These are phyloP conservation scores for Hyaloscypha variabilis DNA, from an alignment of 495 filamentous ascomycete genomes.

Conservation along the genomic window DNA sequence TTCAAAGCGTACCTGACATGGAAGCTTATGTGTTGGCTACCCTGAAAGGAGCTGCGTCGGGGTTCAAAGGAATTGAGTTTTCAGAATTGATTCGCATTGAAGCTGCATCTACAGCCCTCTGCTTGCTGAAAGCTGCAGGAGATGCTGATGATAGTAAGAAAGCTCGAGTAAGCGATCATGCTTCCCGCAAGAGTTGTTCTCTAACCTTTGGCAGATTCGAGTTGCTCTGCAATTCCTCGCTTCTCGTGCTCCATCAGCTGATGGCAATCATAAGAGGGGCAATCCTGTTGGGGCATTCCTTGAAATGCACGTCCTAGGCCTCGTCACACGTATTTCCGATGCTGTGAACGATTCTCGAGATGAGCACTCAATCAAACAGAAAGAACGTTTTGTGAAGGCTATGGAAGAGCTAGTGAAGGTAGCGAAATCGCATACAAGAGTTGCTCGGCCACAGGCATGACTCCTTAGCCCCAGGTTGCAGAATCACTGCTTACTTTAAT, in stretches of 20 bases:
- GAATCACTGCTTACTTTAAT: conserved; percentile 4
- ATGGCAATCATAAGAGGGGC: conserved; percentile 52
- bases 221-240: conserved; percentile 8
- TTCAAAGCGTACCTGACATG: conserved; percentile 67
- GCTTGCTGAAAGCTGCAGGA: conserved; percentile 81
- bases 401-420: conserved; percentile 87
- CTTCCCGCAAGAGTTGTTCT: background rate
- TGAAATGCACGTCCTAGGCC: conserved; percentile 82
- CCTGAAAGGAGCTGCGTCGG: conserved; percentile 64
- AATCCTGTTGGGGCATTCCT: conserved; percentile 75
- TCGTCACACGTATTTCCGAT: conserved; percentile 81
- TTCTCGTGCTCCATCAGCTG: conserved; percentile 5
- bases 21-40: conserved; percentile 69
- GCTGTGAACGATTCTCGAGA: conserved; percentile 69
- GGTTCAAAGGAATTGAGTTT: conserved; percentile 67
- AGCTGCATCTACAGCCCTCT: conserved; percentile 71
- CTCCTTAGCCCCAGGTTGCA: conserved; percentile 16
- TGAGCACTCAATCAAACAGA: conserved; percentile 36
- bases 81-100: conserved; percentile 73
- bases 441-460: conserved; percentile 82
- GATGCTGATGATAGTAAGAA: conserved; percentile 61
- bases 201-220: conserved; percentile 36
- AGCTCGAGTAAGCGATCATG: conserved; percentile 49
- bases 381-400: conserved; percentile 76
- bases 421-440: conserved; percentile 66